Evolutionary conservation across 1,284 basidiomycete species (phyloP).

Genomic region (Megacollybia platyphylla): DNA sequence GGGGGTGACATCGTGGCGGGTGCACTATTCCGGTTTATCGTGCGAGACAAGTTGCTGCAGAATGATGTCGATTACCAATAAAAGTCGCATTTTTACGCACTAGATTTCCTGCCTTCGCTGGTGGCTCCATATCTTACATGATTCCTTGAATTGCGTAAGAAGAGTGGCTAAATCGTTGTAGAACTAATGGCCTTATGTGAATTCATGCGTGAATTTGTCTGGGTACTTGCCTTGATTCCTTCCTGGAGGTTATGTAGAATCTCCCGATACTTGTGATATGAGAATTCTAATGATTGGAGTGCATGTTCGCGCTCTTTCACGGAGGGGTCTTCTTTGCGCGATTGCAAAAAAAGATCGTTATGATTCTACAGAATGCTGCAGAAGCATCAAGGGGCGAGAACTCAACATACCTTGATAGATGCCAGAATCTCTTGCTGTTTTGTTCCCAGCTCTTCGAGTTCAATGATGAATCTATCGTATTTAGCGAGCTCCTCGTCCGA

Average conservation of each 20-base stretch:
- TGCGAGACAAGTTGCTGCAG: slow-evolving; percentile 23
- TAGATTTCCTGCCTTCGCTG: slow-evolving; percentile 55
- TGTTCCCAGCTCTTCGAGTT: slow-evolving; percentile 45
- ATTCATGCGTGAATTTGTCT: background rate
- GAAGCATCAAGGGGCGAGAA: background rate
- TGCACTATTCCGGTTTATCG: slow-evolving; percentile 11
- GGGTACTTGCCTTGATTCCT: slow-evolving; percentile 58
- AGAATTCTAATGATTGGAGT: slow-evolving; percentile 79
- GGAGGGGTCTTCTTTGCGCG: slow-evolving; percentile 66
- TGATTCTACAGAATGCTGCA: slow-evolving; percentile 32
- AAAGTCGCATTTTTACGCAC: slow-evolving; percentile 14
- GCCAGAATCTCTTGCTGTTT: slow-evolving; percentile 59
- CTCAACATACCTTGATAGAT: slow-evolving; percentile 47
- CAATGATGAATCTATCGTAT: slow-evolving; percentile 64
- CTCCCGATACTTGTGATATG: slow-evolving; percentile 84
- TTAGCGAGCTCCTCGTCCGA: slow-evolving; percentile 72
- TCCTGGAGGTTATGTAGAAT: slow-evolving; percentile 79
- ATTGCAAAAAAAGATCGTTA: slow-evolving; percentile 70
- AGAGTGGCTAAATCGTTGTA: slow-evolving; percentile 73
- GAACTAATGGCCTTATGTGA: slow-evolving; percentile 36
- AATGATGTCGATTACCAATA: no score
- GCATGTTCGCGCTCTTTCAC: slow-evolving; percentile 79
- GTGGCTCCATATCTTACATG: slow-evolving; percentile 64
- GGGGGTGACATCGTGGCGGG: no score
- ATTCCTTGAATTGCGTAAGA: slow-evolving; percentile 61